Evolutionary conservation across 164 flowering plant genomes (phyloP).

Genomic region (Aristolochia contorta): DNA sequence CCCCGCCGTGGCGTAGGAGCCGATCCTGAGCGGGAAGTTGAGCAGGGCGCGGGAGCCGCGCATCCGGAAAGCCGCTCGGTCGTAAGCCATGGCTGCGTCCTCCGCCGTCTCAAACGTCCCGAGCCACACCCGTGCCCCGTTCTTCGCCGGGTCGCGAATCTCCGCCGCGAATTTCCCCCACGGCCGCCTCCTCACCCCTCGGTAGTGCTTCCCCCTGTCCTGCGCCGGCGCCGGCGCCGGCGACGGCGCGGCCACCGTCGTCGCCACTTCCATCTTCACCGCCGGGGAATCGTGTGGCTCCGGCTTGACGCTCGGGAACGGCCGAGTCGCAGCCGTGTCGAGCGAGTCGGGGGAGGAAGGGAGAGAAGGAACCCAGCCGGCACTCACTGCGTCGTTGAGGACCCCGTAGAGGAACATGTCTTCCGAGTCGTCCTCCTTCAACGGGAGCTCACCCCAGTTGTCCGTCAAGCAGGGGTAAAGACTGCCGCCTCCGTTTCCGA

Average conservation of each 20-base stretch:
- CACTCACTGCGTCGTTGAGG: constrained; percentile 50
- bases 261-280: not conserved
- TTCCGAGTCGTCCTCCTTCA: constrained; percentile 67
- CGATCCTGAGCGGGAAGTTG: constrained; percentile 30
- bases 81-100: constrained; percentile 41
- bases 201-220: constrained; percentile 28
- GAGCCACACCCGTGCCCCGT: constrained; percentile 43
- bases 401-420: constrained; percentile 68
- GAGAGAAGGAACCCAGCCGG: constrained; percentile 54
- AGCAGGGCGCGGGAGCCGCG: constrained; percentile 35
- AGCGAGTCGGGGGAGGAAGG: not conserved
- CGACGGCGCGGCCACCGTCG: not conserved
- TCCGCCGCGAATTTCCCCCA: constrained; percentile 43
- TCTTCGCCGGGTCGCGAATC: constrained; percentile 39
- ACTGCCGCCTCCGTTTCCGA: constrained; percentile 15
- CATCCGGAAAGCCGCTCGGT: constrained; percentile 34
- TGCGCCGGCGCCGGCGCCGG: constrained; percentile 6
- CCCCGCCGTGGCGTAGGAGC: constrained; percentile 7
- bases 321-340: not conserved
- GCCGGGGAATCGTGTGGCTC: constrained; percentile 17
- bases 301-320: constrained; percentile 8
- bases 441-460: constrained; percentile 74
- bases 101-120: constrained; percentile 41
- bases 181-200: constrained; percentile 38
- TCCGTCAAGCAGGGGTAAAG: constrained; percentile 51